These are phyloP conservation scores for Thymus mandschuricus DNA, from an alignment of 257 asterid genomes.

Conservation along the genomic window DNA sequence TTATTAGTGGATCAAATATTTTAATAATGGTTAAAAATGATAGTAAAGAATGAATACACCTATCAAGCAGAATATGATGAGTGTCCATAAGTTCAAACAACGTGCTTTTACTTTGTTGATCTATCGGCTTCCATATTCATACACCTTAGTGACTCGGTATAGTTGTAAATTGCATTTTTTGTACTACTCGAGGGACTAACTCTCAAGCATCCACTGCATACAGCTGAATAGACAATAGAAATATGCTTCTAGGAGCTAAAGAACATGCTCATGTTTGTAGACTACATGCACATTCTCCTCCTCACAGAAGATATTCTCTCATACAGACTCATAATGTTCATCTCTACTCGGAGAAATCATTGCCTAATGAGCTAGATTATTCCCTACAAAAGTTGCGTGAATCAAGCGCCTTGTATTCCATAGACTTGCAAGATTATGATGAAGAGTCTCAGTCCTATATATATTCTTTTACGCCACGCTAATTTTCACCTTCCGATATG, in stretches of 20 bases:
- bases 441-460: slow-evolving; percentile 32
- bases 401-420: slow-evolving; percentile 33
- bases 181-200: neutral
- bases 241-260: slow-evolving; percentile 21
- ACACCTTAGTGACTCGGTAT: slow-evolving; percentile 2
- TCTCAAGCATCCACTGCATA: neutral
- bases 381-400: slow-evolving; percentile 33
- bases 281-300: slow-evolving; percentile 1
- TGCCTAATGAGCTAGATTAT: slow-evolving; percentile 37
- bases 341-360: slow-evolving; percentile 35
- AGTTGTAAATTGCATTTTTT: neutral
- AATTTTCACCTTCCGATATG: slow-evolving; percentile 34
- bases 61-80: slow-evolving; percentile 25
- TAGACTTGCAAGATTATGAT: slow-evolving; percentile 43
- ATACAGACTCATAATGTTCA: slow-evolving; percentile 21
- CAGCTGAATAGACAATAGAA: slow-evolving; percentile 17
- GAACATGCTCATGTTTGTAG: neutral
- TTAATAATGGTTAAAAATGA: slow-evolving; percentile 7
- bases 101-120: slow-evolving; percentile 8
- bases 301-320: slow-evolving; percentile 16
- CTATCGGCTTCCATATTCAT: neutral
- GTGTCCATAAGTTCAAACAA: slow-evolving; percentile 28
- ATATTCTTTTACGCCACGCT: slow-evolving; percentile 51
- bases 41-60: slow-evolving; percentile 32
- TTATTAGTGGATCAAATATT: slow-evolving; percentile 37